phyloP scores from a whole-genome alignment of 179 eudicot genomes.

The Heliamphora pulchella region DNA sequence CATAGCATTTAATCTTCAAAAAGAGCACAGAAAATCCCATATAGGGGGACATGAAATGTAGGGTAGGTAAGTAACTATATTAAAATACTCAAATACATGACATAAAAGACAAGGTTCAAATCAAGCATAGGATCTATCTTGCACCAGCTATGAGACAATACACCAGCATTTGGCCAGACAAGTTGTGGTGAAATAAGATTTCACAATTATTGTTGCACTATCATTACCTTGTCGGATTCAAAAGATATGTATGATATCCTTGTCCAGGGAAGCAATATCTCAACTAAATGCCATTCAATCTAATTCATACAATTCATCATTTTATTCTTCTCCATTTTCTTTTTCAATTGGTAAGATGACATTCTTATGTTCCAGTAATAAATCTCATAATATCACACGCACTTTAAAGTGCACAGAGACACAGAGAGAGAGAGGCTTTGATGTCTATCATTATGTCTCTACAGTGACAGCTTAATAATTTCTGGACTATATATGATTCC shows the following conservation, averaged over 20 bases:
- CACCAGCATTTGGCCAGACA: no score
- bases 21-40: neutral
- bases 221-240: no score
- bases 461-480: neutral
- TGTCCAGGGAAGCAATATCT: no score
- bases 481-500: neutral
- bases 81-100: neutral
- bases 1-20: constrained; percentile 39
- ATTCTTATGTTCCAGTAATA: neutral
- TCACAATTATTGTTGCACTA: no score
- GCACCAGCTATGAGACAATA: no score
- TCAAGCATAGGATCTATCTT: no score
- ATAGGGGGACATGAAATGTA: neutral
- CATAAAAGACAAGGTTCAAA: neutral
- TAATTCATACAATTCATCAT: neutral
- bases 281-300: neutral
- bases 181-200: no score
- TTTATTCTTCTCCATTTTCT: neutral
- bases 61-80: neutral
- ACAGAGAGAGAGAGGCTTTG: neutral
- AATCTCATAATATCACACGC: neutral
- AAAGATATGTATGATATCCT: no score
- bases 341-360: neutral
- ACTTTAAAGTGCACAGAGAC: neutral
- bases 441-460: neutral